A percentile compares a stretch with the other conserved stretches of the same genome.
Evolutionary conservation across 148 eudicot genomes (phyloP).

Genomic region (Chenopodium quinoa): DNA sequence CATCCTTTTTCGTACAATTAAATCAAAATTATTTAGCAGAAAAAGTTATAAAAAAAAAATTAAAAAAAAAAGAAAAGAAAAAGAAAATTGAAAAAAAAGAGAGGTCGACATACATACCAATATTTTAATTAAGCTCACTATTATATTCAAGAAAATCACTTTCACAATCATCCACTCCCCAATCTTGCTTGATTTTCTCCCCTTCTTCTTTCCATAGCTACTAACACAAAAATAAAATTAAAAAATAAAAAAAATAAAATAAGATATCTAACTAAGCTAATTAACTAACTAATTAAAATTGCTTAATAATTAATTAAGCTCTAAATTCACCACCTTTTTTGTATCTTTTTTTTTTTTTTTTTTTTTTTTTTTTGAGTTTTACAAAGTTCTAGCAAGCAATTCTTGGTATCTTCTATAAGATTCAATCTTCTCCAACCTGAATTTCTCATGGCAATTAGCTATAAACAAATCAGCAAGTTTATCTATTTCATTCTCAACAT

Average conservation of each 20-base stretch:
- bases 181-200: background rate
- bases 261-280: slow-evolving; percentile 4
- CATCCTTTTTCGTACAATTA: background rate
- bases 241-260: background rate
- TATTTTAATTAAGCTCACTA: background rate
- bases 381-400: slow-evolving; percentile 87
- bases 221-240: slow-evolving; percentile 5
- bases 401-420: slow-evolving; percentile 91
- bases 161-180: background rate
- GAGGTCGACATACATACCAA: background rate
- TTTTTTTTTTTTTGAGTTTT: background rate
- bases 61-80: too few species aligned
- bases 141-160: background rate
- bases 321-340: background rate
- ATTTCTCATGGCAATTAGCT: slow-evolving; percentile 87
- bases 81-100: background rate
- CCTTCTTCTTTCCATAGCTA: background rate
- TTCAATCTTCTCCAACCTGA: slow-evolving; percentile 87
- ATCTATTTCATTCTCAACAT: slow-evolving; percentile 68
- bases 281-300: slow-evolving; percentile 2
- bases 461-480: slow-evolving; percentile 87
- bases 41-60: too few species aligned
- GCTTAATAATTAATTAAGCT: background rate
- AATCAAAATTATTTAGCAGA: background rate
- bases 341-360: background rate